phyloP scores from a whole-genome alignment of 768 basidiomycete genomes.

The Ramaria sp. region DNA sequence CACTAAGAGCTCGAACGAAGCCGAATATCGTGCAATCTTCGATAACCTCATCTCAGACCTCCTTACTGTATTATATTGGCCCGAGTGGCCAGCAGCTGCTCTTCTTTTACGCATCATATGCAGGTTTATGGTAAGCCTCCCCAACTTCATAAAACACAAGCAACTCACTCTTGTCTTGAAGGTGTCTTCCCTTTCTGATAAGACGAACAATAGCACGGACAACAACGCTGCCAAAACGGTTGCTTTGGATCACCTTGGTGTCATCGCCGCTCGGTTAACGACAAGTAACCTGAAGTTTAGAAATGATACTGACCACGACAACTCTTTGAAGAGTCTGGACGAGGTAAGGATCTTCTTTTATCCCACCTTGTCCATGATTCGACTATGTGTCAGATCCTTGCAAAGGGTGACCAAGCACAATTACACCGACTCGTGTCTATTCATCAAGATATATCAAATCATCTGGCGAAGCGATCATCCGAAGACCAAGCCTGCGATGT shows the following conservation, averaged over 20 bases:
- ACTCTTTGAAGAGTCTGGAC: conserved; percentile 47
- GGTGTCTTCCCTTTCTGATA: conserved; percentile 81
- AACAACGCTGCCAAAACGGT: conserved; percentile 80
- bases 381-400: conserved; percentile 34
- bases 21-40: conserved; percentile 87
- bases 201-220: conserved; percentile 52
- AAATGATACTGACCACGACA: conserved; percentile 23
- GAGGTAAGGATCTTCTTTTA: conserved; percentile 38
- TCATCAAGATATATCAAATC: conserved; percentile 54
- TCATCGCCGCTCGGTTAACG: conserved; percentile 79
- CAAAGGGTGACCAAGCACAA: conserved; percentile 33
- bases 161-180: conserved; percentile 19
- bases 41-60: conserved; percentile 87
- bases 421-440: conserved; percentile 49
- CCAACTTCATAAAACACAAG: not conserved
- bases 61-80: conserved; percentile 81
- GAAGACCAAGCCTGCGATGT: conserved; percentile 81
- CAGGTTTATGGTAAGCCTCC: conserved; percentile 64
- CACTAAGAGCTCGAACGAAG: conserved; percentile 86
- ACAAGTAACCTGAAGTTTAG: conserved; percentile 38
- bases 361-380: not conserved
- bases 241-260: conserved; percentile 86
- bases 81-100: conserved; percentile 94
- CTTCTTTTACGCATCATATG: conserved; percentile 71
- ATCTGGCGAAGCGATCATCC: conserved; percentile 59